Conservation (phyloP, 306 rosid genomes). For the Spatholobus suberectus region DNA sequence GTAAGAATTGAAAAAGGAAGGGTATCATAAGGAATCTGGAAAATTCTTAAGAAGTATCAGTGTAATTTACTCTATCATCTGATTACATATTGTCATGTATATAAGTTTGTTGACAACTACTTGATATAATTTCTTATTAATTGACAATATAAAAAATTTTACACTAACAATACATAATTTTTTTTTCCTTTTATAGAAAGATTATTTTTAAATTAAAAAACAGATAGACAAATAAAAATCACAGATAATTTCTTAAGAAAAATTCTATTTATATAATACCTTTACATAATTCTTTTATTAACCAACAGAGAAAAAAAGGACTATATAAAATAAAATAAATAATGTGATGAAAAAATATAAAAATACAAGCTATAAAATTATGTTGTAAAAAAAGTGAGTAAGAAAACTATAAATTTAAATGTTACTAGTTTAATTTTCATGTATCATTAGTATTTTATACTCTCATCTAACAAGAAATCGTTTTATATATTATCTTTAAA, state of each 20-base stretch:
- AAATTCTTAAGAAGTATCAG: no score
- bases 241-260: neutral
- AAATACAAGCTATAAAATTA: neutral
- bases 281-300: no score
- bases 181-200: neutral
- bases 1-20: no score
- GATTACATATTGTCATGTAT: neutral
- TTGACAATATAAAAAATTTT: neutral
- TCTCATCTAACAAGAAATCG: no score
- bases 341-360: no score
- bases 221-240: neutral
- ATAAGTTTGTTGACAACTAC: neutral
- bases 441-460: no score
- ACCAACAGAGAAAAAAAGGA: neutral
- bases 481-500: neutral
- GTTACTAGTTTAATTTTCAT: neutral
- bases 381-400: no score
- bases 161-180: no score
- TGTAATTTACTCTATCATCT: no score
- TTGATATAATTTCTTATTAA: neutral
- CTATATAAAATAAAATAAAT: no score
- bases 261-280: no score
- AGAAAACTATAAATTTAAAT: neutral
- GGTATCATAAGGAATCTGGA: no score
- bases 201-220: neutral